A percentile compares a stretch with the other conserved stretches of the same genome.
Conservation (phyloP, 2,329 filamentous ascomycete genomes). For the Fusarium cyanostomum region DNA sequence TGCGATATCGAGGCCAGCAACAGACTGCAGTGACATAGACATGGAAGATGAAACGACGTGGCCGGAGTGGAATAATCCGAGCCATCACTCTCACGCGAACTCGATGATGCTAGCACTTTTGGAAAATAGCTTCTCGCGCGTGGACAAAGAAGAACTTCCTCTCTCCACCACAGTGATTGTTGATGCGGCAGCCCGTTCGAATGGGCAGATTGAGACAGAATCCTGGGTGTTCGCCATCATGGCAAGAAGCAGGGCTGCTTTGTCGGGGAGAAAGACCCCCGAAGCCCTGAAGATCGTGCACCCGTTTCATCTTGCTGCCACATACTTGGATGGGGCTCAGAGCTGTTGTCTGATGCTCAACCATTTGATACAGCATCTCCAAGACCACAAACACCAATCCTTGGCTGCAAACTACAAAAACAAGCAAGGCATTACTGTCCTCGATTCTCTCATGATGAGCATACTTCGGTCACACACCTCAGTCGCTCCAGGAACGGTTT, state of each 20-base stretch:
- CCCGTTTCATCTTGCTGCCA: background rate
- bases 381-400: background rate
- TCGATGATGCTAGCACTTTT: background rate
- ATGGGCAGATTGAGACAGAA: background rate
- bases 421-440: background rate
- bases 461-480: background rate
- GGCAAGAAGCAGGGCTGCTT: background rate
- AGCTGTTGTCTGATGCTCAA: background rate
- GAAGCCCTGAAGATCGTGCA: background rate
- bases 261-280: background rate
- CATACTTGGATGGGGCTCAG: background rate
- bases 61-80: background rate
- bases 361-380: background rate
- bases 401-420: background rate
- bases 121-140: background rate
- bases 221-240: background rate
- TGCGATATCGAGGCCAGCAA: background rate
- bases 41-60: background rate
- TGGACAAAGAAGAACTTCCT: background rate
- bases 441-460: background rate
- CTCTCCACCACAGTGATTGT: background rate
- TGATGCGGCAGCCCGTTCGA: background rate
- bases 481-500: background rate
- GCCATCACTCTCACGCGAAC: background rate
- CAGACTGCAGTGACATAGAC: background rate